phyloP scores from a whole-genome alignment of 2,329 filamentous ascomycete genomes.

The Scopulariopsis brevicaulis region DNA sequence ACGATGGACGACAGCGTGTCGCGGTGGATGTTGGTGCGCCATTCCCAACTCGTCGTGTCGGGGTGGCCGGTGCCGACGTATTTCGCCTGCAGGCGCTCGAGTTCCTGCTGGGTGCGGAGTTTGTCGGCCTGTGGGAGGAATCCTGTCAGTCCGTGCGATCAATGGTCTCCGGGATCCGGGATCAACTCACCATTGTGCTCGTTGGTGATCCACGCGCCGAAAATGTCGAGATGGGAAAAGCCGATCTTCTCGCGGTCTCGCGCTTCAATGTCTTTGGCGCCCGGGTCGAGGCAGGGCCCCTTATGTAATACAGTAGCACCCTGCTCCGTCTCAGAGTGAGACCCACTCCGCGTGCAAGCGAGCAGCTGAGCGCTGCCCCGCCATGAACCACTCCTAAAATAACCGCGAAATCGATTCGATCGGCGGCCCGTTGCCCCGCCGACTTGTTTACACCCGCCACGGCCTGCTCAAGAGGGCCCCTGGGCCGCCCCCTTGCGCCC shows the following conservation, averaged over 20 bases:
- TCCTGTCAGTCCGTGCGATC: background rate
- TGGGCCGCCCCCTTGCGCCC: background rate
- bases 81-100: slow-evolving; percentile 90
- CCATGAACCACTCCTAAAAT: background rate
- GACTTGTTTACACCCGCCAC: slow-evolving; percentile 13
- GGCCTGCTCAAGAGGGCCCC: background rate
- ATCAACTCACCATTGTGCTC: background rate
- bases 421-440: slow-evolving; percentile 11
- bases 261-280: background rate
- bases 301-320: background rate
- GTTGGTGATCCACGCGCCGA: background rate
- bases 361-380: background rate
- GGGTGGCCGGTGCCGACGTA: slow-evolving; percentile 94
- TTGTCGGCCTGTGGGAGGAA: slow-evolving; percentile 68
- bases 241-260: too few species aligned
- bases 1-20: slow-evolving; percentile 85
- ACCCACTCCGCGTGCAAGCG: too few species aligned
- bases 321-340: too few species aligned
- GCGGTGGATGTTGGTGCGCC: slow-evolving; percentile 89
- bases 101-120: slow-evolving; percentile 92
- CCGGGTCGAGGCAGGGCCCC: background rate
- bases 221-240: background rate
- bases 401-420: background rate
- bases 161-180: background rate
- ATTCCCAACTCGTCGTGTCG: slow-evolving; percentile 96